Conservation (phyloP, 202 grass and related monocot species). For the Digitaria exilis region DNA sequence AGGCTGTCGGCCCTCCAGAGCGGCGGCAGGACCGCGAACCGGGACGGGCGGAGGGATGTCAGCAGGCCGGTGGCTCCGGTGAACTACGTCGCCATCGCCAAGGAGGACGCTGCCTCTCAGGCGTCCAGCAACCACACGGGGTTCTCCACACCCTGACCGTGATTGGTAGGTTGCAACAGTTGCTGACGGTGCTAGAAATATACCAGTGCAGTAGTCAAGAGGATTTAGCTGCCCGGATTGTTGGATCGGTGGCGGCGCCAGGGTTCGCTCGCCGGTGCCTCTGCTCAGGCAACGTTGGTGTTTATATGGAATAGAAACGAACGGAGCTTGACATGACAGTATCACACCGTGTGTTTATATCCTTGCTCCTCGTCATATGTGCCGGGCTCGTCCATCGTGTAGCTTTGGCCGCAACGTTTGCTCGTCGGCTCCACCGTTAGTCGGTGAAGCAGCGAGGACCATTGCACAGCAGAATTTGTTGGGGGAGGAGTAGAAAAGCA, state of each 20-base stretch:
- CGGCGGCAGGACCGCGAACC: slow-evolving; percentile 41
- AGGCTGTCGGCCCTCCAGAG: slow-evolving; percentile 61
- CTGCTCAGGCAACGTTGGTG: slow-evolving; percentile 12
- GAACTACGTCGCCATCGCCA: slow-evolving; percentile 80
- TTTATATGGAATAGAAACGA: background rate
- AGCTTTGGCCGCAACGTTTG: background rate
- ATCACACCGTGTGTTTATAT: background rate
- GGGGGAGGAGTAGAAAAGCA: background rate
- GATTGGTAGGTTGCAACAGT: background rate
- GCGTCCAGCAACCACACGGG: slow-evolving; percentile 44
- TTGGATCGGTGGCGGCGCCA: background rate
- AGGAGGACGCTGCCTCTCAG: slow-evolving; percentile 69
- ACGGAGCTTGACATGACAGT: background rate
- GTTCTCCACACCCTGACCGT: slow-evolving; percentile 36
- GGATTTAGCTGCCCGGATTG: slow-evolving; percentile 28
- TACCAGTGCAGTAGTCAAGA: slow-evolving; percentile 45
- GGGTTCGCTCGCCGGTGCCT: background rate
- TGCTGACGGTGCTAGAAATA: background rate
- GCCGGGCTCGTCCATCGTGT: background rate
- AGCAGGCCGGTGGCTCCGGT: slow-evolving; percentile 57
- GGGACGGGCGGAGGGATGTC: slow-evolving; percentile 68
- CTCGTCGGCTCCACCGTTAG: no score
- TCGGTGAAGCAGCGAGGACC: background rate
- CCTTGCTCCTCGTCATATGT: background rate
- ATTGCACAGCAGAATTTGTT: background rate